phyloP scores from a whole-genome alignment of 1,284 basidiomycete species.

The Meripilus lineatus region DNA sequence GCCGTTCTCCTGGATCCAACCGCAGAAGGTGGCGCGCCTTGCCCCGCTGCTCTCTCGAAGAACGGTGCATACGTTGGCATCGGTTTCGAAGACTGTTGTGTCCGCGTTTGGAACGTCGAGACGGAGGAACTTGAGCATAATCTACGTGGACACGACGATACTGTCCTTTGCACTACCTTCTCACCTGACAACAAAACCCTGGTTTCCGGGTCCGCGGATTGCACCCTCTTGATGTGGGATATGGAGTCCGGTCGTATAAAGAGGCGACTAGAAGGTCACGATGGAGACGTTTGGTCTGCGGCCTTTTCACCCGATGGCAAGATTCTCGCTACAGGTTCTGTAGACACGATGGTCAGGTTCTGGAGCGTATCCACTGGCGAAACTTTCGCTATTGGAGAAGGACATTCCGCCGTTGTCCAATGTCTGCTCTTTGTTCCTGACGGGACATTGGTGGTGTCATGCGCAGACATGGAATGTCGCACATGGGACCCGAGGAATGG shows the following conservation, averaged over 20 bases:
- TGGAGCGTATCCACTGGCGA: conserved; percentile 18
- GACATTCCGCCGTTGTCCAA: not conserved
- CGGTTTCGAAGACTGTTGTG: conserved; percentile 6
- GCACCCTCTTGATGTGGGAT: conserved; percentile 17
- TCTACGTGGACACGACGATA: conserved; percentile 13
- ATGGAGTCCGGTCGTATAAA: conserved; percentile 10
- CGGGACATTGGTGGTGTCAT: not conserved
- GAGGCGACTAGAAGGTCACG: no score
- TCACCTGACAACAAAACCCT: conserved; percentile 18
- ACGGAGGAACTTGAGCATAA: not conserved
- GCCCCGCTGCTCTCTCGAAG: conserved; percentile 4
- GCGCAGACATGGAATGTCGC: not conserved
- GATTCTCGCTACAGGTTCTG: conserved; percentile 19
- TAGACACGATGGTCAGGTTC: conserved; percentile 17
- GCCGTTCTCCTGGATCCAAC: conserved; percentile 2
- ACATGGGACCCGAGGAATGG: conserved; percentile 22
- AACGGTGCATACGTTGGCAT: conserved; percentile 1
- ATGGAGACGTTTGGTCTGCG: conserved; percentile 14
- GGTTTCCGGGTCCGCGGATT: conserved; percentile 16
- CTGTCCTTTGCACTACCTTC: conserved; percentile 16
- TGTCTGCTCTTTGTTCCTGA: not conserved
- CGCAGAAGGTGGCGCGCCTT: conserved; percentile 1
- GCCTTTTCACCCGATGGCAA: conserved; percentile 19
- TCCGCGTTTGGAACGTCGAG: conserved; percentile 12
- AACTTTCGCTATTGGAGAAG: not conserved